These are phyloP conservation scores for Chlorella sorokiniana DNA, from an alignment of 139 green algal species.

Conservation along the genomic window DNA sequence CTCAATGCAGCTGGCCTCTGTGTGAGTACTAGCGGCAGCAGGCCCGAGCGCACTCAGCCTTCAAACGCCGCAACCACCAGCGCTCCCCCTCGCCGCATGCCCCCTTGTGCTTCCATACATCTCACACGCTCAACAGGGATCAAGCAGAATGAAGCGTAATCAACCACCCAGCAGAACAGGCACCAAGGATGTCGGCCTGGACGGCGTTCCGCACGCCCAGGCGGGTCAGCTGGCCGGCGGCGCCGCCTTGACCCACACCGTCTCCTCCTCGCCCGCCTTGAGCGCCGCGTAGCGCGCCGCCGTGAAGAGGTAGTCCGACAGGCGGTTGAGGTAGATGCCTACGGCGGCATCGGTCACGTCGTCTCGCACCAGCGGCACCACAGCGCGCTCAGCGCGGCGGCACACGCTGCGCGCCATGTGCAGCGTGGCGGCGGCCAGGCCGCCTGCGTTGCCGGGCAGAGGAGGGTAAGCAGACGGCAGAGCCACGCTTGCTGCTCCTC, in stretches of 20 bases:
- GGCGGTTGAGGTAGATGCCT: constrained; percentile 85
- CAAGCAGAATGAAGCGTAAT: no score
- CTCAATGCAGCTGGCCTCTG: no score
- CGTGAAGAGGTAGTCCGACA: constrained; percentile 98
- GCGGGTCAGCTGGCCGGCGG: not conserved
- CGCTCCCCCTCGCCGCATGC: no score
- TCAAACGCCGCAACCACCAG: no score
- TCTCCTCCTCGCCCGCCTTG: constrained; percentile 28
- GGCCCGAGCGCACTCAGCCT: no score
- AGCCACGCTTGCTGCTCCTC: not conserved
- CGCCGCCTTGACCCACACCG: constrained; percentile 37
- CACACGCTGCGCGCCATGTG: constrained; percentile 86
- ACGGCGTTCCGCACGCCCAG: not conserved
- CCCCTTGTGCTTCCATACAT: no score
- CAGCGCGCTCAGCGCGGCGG: constrained; percentile 84
- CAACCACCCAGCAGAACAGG: no score
- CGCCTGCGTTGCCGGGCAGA: constrained; percentile 39
- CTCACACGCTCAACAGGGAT: no score
- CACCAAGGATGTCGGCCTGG: no score
- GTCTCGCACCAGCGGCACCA: constrained; percentile 68
- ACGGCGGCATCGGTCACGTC: constrained; percentile 54
- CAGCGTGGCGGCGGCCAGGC: constrained; percentile 62
- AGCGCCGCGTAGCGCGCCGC: constrained; percentile 76
- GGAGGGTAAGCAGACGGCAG: not conserved
- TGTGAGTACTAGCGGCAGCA: no score